Percentiles rank a stretch among this genome's conserved stretches.
Conservation (phyloP, 2,329 filamentous ascomycete genomes). For the Colletotrichum tamarilloi region DNA sequence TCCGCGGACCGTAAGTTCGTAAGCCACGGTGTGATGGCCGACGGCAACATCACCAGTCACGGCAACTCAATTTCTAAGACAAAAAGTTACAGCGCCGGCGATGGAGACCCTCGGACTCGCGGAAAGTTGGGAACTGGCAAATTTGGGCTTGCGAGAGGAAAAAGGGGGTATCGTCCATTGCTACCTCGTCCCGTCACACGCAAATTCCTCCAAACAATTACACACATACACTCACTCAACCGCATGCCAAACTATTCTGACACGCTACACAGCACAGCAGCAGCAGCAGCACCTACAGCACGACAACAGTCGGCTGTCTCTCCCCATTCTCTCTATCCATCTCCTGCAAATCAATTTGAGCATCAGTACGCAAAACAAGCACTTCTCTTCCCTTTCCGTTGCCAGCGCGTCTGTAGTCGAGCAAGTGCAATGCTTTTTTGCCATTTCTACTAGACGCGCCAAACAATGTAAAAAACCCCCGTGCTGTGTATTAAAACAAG, state of each 20-base stretch:
- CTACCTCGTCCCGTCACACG: slow-evolving; percentile 31
- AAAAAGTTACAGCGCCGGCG: not conserved
- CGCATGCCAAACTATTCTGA: not conserved
- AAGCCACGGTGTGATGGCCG: not conserved
- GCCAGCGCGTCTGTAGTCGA: not conserved
- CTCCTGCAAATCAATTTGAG: slow-evolving; percentile 19
- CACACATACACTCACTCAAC: not conserved
- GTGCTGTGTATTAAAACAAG: slow-evolving; percentile 30
- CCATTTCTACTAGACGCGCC: not conserved
- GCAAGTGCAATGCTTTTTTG: not conserved
- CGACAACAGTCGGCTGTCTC: not conserved
- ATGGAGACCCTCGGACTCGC: not conserved
- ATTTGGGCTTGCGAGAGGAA: slow-evolving; percentile 5
- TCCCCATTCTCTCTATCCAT: slow-evolving; percentile 1
- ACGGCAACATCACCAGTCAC: not conserved
- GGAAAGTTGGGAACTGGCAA: not conserved
- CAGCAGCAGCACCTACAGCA: not conserved
- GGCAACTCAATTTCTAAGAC: not conserved
- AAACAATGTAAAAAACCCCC: slow-evolving; percentile 1
- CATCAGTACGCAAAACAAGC: slow-evolving; percentile 31
- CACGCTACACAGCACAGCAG: not conserved
- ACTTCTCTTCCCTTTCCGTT: slow-evolving; percentile 1
- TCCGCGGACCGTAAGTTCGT: too few relatives aligned
- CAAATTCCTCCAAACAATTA: slow-evolving; percentile 30
- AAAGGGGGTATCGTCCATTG: slow-evolving; percentile 39